Base-by-base conservation (phyloP, 2,329 filamentous ascomycete species). In the Cytospora leucostoma region DNA sequence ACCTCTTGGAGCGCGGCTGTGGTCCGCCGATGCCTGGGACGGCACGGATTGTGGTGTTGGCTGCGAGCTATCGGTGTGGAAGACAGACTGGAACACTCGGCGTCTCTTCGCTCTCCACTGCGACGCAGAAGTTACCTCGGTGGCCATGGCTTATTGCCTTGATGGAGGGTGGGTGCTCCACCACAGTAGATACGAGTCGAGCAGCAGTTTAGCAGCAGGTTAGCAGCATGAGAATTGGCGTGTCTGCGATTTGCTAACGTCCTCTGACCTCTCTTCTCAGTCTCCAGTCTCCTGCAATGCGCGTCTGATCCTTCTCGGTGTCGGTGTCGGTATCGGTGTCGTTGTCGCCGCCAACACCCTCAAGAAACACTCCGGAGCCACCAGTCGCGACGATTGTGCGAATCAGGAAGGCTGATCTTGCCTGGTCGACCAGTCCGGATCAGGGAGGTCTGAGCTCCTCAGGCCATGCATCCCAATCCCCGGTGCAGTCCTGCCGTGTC, bases 21-120 rank as follows among this genome's bases (percentile, higher is more conserved):
- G 73, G 40, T 76, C 75, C 4, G 78, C 69, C 62, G 77, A 77
- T 50, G 73, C 69, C 54, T 75, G 68, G 17, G 77, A 70, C 38
- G 76, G 75, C 15, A 75, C 78, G 27, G 75, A 73, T 57, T 74
- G 72, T 40, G 82, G 79, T 60, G 82, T 81, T 50, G 82, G 79
- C 70, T 80, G 81, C 17, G 79, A 78, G 67, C 79, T 69, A 64
- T 84, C 79, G 17, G 78, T 78, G 65, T 80, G 80, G 72, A 87
- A 87, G 69, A 86, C 82, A 33, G 84, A 85, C 66, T 78, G 78
- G 68, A 86, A 80, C 51, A 84, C 75, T 66, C 77, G 80, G 62
- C 80, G 78, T 68, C 77, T 82, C 65, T 79, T 80, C 59, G 76
- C 73, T 67, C 75, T 77, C 73, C 82, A 79, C 66, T 74, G 76